Percentiles rank a stretch among this genome's conserved stretches.
Evolutionary conservation across 1,284 basidiomycete species (phyloP).

Genomic region (Boletus sp.): DNA sequence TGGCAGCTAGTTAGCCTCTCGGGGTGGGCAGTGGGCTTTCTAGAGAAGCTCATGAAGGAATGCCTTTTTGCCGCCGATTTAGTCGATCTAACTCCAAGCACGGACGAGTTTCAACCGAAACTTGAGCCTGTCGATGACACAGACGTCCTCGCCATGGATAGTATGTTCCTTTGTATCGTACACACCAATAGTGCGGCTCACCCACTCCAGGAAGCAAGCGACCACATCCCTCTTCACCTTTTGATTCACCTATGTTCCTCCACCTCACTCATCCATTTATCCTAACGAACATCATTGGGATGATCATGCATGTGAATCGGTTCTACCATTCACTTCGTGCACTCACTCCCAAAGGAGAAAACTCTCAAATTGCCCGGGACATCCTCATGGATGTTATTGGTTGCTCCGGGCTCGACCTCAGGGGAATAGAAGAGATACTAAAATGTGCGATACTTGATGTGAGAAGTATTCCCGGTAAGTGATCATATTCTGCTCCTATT

Average conservation of each 20-base stretch:
- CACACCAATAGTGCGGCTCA: constrained; percentile 3
- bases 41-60: constrained; percentile 61
- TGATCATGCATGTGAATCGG: constrained; percentile 52
- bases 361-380: constrained; percentile 57
- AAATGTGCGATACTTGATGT: constrained; percentile 32
- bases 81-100: constrained; percentile 11
- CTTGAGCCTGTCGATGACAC: constrained; percentile 27
- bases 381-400: constrained; percentile 58
- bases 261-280: constrained; percentile 59
- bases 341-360: constrained; percentile 53
- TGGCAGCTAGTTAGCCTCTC: constrained; percentile 66
- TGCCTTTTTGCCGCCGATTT: constrained; percentile 47
- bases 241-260: constrained; percentile 45
- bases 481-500: not conserved
- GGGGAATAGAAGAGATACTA: constrained; percentile 45
- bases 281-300: constrained; percentile 45
- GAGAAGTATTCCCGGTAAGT: constrained; percentile 24
- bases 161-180: constrained; percentile 17
- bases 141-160: constrained; percentile 15
- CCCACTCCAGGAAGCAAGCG: constrained; percentile 19
- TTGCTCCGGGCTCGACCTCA: constrained; percentile 59
- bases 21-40: constrained; percentile 54
- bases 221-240: constrained; percentile 11
- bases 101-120: constrained; percentile 21
- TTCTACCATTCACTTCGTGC: constrained; percentile 51